phyloP scores from a whole-genome alignment of 2,329 filamentous ascomycete species.

The Dendrostoma leiphaemia region DNA sequence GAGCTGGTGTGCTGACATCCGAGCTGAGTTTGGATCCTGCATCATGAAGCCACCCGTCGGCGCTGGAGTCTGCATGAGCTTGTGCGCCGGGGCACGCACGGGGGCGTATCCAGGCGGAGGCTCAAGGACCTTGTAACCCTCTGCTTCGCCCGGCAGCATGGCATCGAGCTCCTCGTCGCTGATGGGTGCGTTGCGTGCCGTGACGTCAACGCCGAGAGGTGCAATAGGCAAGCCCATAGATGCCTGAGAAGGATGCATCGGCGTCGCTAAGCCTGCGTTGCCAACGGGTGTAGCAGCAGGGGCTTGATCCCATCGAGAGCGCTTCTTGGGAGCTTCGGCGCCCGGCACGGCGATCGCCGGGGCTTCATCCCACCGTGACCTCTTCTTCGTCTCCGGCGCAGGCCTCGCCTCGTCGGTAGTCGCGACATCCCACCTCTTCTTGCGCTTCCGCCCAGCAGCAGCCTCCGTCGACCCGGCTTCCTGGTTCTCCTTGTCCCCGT shows the following conservation, averaged over 20 bases:
- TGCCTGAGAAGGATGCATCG: constrained; percentile 68
- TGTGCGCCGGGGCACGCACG: constrained; percentile 72
- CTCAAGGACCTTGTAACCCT: constrained; percentile 90
- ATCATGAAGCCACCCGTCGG: constrained; percentile 92
- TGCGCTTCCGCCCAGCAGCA: constrained; percentile 71
- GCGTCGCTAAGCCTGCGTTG: constrained; percentile 71
- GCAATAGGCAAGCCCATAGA: constrained; percentile 47
- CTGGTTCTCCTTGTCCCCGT: constrained; percentile 70
- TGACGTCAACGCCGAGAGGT: constrained; percentile 80
- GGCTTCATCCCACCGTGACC: constrained; percentile 86
- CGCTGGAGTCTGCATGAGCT: constrained; percentile 69
- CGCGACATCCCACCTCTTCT: constrained; percentile 90
- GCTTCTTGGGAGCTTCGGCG: constrained; percentile 64
- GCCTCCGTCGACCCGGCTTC: constrained; percentile 68
- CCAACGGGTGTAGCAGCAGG: constrained; percentile 76
- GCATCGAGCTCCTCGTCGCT: constrained; percentile 93
- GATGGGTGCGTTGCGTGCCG: constrained; percentile 73
- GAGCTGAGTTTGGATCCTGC: constrained; percentile 86
- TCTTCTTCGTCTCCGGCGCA: constrained; percentile 63
- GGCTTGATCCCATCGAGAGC: constrained; percentile 90
- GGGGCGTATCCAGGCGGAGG: constrained; percentile 91
- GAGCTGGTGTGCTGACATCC: constrained; percentile 82
- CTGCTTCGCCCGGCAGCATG: constrained; percentile 81
- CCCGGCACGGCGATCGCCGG: constrained; percentile 55
- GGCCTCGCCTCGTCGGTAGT: constrained; percentile 52